Evolutionary conservation across 164 flowering plant species (phyloP), one percentile per base, ranked within the genome.

Genomic region (Saururus chinensis): DNA sequence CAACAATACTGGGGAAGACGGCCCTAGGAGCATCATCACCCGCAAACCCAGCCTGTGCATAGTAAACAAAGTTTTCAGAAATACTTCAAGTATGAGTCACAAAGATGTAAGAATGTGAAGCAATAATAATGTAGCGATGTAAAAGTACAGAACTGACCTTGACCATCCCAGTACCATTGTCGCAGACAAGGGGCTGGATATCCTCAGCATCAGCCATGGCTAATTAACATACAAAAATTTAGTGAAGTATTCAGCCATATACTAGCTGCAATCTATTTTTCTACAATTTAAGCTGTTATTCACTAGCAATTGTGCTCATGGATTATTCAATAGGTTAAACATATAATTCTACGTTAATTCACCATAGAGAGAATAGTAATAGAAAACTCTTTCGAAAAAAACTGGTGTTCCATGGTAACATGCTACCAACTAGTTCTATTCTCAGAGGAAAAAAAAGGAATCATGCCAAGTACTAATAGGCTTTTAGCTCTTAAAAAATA

Each of bases 1-100:
- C 87, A 30, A 82, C 87, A 69, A 82, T 82, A 64, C 88, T 82
- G 54, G 88, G 88, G 57, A 85, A 85, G 62, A 85, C 87, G 19
- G 87, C 90, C 72, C 90, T 78, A 51, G 87, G 90, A 70, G 90
- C 90, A 81, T 85, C 90, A 70, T 85, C 85, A 60, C 90, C 89
- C 63, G 86, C 89, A 79, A 84, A 84, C 61, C 89, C 89, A 66
- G 89, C 89, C 89, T 41, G n/a, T 62, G 19, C 41, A 53, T 23
- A 42, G 51, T 17, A 22, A 23, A 24, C 40, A 23, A 42, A 10
- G 19, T 19, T 26, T 16, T 45, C 42, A 11, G 52, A n/a, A 42
- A 51, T 61, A 6, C 40, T 23, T 26, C 25, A 37, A 53, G 14
- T 3, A 45, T 45, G 16, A 45, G 17, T 2, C 14, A 45, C 13